These are phyloP conservation scores for Backusella psychrophila DNA, from an alignment of 192 early-diverging fungal species.

Conservation along the genomic window DNA sequence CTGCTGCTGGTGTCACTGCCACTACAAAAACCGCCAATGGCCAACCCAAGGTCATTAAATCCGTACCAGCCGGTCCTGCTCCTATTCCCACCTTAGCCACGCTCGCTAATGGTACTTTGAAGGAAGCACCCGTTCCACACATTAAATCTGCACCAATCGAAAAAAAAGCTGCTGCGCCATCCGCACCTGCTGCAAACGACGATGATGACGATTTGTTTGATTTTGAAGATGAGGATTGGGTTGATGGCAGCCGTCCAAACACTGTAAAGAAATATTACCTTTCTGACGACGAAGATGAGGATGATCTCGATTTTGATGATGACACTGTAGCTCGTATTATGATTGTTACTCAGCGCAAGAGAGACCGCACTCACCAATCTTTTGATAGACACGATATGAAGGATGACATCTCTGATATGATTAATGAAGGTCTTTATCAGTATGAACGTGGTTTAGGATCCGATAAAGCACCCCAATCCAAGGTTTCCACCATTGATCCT, in stretches of 20 bases:
- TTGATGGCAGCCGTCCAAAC: constrained; percentile 45
- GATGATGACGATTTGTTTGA: constrained; percentile 76
- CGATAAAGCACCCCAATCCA: constrained; percentile 39
- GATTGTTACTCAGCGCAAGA: constrained; percentile 85
- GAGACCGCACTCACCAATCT: constrained; percentile 70
- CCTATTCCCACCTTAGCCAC: neutral
- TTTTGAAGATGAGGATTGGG: constrained; percentile 81
- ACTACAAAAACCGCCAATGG: neutral
- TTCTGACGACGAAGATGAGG: constrained; percentile 49
- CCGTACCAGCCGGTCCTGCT: constrained; percentile 12
- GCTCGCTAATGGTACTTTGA: neutral
- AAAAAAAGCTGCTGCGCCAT: neutral
- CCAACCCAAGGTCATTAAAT: neutral
- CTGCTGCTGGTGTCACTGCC: neutral
- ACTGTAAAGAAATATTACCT: constrained; percentile 49
- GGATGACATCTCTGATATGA: constrained; percentile 86
- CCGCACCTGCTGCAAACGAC: neutral
- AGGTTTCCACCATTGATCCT: constrained; percentile 60
- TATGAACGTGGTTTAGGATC: constrained; percentile 70
- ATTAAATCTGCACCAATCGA: neutral
- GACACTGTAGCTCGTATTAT: constrained; percentile 84
- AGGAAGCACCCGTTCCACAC: neutral
- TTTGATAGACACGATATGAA: constrained; percentile 78
- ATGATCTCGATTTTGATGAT: constrained; percentile 86
- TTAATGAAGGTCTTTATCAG: constrained; percentile 91